Conservation (phyloP, 2,329 filamentous ascomycete species). For the Epichloe brachyelytri region DNA sequence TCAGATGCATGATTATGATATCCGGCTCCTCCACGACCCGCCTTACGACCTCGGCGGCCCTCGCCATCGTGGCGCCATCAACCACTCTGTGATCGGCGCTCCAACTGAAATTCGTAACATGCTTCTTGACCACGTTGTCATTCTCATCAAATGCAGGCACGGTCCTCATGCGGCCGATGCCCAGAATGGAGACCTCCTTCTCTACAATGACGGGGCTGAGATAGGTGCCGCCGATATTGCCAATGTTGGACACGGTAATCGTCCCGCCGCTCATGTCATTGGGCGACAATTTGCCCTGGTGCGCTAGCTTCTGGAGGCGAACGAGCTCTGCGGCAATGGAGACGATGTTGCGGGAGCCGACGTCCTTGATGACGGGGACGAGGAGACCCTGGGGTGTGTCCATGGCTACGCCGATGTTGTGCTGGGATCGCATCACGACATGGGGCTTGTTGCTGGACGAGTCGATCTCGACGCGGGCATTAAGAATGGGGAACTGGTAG, state of each 20-base stretch:
- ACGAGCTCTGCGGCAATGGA: constrained; percentile 65
- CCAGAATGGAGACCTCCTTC: constrained; percentile 82
- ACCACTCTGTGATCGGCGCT: constrained; percentile 89
- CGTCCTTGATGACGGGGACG: constrained; percentile 83
- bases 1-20: constrained; percentile 71
- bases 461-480: constrained; percentile 78
- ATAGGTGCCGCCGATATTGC: constrained; percentile 85
- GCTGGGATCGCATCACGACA: constrained; percentile 65
- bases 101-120: constrained; percentile 89
- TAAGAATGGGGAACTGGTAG: constrained; percentile 71
- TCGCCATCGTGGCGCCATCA: constrained; percentile 87
- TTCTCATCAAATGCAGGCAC: constrained; percentile 64
- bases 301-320: constrained; percentile 60
- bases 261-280: constrained; percentile 75
- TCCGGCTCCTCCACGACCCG: constrained; percentile 73
- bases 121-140: constrained; percentile 54
- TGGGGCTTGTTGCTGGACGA: constrained; percentile 51
- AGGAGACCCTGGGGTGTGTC: constrained; percentile 81
- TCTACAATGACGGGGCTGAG: constrained; percentile 84
- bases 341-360: constrained; percentile 62
- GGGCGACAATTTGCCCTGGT: constrained; percentile 59
- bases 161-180: constrained; percentile 66
- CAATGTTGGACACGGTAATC: constrained; percentile 94
- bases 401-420: constrained; percentile 94
- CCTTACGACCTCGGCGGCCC: constrained; percentile 72